A percentile compares a stretch with the other conserved stretches of the same genome.
Evolutionary conservation across 495 filamentous ascomycete species (phyloP).

Genomic region (Trichoderma reesei): DNA sequence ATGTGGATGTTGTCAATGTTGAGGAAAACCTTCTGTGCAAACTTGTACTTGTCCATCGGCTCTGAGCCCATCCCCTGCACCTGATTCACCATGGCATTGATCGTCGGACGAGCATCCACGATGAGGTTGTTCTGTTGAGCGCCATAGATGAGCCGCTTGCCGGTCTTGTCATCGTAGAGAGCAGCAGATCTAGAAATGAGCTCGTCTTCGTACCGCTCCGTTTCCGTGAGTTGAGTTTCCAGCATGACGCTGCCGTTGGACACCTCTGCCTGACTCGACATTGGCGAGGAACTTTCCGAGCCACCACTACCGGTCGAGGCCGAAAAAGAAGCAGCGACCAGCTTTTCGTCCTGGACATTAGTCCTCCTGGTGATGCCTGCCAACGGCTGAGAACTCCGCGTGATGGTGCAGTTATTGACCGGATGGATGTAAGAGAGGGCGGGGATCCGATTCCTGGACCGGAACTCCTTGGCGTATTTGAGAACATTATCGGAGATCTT

Average conservation of each 20-base stretch:
- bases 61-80: slow-evolving; percentile 88
- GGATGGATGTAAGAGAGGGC: slow-evolving; percentile 88
- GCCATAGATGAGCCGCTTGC: slow-evolving; percentile 63
- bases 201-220: slow-evolving; percentile 66
- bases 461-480: slow-evolving; percentile 84
- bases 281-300: slow-evolving; percentile 40
- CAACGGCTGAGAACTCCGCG: slow-evolving; percentile 85
- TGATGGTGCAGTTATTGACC: slow-evolving; percentile 94
- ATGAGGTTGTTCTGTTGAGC: slow-evolving; percentile 93
- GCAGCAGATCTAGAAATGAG: slow-evolving; percentile 43
- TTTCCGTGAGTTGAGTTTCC: slow-evolving; percentile 36
- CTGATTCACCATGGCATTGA: slow-evolving; percentile 96
- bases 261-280: slow-evolving; percentile 49
- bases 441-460: slow-evolving; percentile 80
- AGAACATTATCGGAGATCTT: slow-evolving; percentile 92
- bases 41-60: slow-evolving; percentile 96
- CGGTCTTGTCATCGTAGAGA: slow-evolving; percentile 35
- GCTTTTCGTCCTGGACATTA: slow-evolving; percentile 90
- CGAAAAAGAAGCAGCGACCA: slow-evolving; percentile 89
- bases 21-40: slow-evolving; percentile 85
- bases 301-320: slow-evolving; percentile 36
- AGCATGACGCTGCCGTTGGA: slow-evolving; percentile 25
- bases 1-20: slow-evolving; percentile 99
- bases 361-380: slow-evolving; percentile 80
- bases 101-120: slow-evolving; percentile 88